Evolutionary conservation across 2,329 filamentous ascomycete species (phyloP).

Genomic region (Cladophialophora psammophila): DNA sequence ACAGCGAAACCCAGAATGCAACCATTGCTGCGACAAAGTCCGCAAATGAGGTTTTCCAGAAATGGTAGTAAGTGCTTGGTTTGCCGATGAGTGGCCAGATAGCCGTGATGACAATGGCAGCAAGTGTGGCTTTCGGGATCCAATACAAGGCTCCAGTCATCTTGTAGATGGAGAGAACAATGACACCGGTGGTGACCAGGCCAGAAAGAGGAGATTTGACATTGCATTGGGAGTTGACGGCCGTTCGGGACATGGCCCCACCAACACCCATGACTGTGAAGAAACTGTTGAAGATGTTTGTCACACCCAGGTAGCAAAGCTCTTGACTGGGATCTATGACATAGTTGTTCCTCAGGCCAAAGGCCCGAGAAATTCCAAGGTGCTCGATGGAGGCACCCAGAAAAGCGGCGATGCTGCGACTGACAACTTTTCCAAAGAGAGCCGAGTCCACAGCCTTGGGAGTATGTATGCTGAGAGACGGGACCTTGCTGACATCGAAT

Average conservation of each 20-base stretch:
- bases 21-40: slow-evolving; percentile 71
- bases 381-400: slow-evolving; percentile 69
- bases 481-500: slow-evolving; percentile 66
- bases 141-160: slow-evolving; percentile 69
- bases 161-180: slow-evolving; percentile 68
- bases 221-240: slow-evolving; percentile 70
- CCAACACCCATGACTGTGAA: slow-evolving; percentile 71
- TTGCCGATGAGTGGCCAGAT: slow-evolving; percentile 68
- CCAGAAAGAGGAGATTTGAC: slow-evolving; percentile 69
- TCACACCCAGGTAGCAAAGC: slow-evolving; percentile 67
- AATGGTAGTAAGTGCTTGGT: slow-evolving; percentile 66
- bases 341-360: slow-evolving; percentile 68
- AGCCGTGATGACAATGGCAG: slow-evolving; percentile 72
- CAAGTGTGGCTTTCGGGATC: slow-evolving; percentile 71
- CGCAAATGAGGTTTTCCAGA: slow-evolving; percentile 69
- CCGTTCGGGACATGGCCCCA: slow-evolving; percentile 71
- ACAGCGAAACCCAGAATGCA: slow-evolving; percentile 69
- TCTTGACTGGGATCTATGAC: slow-evolving; percentile 70
- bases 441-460: slow-evolving; percentile 57
- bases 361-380: slow-evolving; percentile 69
- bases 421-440: slow-evolving; percentile 62
- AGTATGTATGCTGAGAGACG: slow-evolving; percentile 61
- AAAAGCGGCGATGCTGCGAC: slow-evolving; percentile 66
- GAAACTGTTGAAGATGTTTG: slow-evolving; percentile 70
- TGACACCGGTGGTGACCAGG: slow-evolving; percentile 66